Conservation (phyloP, 2,329 filamentous ascomycete genomes). For the Hortaea werneckii region DNA sequence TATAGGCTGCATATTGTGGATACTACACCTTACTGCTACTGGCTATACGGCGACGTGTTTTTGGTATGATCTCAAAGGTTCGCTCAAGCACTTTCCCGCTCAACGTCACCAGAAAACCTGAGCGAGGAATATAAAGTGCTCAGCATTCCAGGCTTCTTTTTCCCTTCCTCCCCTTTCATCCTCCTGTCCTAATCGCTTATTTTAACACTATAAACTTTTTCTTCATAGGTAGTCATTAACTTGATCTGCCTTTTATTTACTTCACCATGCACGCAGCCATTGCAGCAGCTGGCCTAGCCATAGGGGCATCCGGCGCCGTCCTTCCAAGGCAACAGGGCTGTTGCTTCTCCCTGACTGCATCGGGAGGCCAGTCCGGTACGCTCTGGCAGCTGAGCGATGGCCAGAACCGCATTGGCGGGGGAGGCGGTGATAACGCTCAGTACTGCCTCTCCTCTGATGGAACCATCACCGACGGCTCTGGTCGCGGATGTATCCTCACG, state of each 20-base stretch:
- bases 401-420: constrained; percentile 48
- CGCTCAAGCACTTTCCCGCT: neutral
- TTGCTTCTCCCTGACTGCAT: constrained; percentile 2
- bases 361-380: neutral
- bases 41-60: neutral
- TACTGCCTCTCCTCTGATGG: constrained; percentile 45
- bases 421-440: constrained; percentile 25
- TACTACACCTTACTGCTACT: neutral
- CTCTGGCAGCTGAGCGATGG: constrained; percentile 18
- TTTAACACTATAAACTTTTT: neutral
- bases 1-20: neutral
- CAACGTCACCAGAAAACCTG: neutral
- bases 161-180: neutral
- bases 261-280: neutral
- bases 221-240: neutral
- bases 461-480: constrained; percentile 44
- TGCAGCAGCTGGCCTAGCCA: neutral
- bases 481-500: constrained; percentile 54
- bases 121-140: neutral
- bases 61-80: neutral
- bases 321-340: neutral
- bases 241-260: neutral
- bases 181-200: neutral
- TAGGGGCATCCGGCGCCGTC: constrained; percentile 1
- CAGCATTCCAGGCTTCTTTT: neutral